Conservation (phyloP, 257 asterid genomes). For the Solanum sejunctum region DNA sequence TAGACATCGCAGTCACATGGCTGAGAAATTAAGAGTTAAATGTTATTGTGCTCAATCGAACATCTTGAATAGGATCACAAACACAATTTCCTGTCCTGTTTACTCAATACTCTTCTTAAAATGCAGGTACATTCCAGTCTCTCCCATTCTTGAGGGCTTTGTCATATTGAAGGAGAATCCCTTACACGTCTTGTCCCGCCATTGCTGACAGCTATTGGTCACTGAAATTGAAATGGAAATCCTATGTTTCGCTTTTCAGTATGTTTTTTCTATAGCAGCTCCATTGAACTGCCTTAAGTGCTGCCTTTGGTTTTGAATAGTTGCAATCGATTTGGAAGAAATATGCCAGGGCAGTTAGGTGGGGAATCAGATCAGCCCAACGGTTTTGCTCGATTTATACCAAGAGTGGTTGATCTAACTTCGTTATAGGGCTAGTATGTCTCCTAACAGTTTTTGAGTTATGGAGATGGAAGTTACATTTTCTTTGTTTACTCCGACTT, state of each 20-base stretch:
- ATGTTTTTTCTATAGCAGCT: background rate
- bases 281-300: background rate
- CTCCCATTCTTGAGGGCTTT: slow-evolving; percentile 93
- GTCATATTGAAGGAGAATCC: slow-evolving; percentile 91
- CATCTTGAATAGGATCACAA: background rate
- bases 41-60: background rate
- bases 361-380: background rate
- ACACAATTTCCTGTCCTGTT: background rate
- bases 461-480: too few species aligned
- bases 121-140: slow-evolving; percentile 70
- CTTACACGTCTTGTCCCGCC: background rate
- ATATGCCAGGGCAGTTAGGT: background rate
- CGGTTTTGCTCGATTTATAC: background rate
- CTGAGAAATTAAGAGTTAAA: background rate
- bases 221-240: background rate
- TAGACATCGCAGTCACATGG: background rate
- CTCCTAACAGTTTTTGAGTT: too few species aligned
- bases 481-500: too few species aligned
- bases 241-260: background rate
- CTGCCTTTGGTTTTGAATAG: background rate
- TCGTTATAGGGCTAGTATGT: too few species aligned
- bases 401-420: too few species aligned
- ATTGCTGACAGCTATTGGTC: background rate
- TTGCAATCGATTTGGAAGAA: background rate
- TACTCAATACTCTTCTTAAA: background rate